These are phyloP conservation scores for Pistacia vera DNA, from an alignment of 345 rosid species.

Conservation along the genomic window DNA sequence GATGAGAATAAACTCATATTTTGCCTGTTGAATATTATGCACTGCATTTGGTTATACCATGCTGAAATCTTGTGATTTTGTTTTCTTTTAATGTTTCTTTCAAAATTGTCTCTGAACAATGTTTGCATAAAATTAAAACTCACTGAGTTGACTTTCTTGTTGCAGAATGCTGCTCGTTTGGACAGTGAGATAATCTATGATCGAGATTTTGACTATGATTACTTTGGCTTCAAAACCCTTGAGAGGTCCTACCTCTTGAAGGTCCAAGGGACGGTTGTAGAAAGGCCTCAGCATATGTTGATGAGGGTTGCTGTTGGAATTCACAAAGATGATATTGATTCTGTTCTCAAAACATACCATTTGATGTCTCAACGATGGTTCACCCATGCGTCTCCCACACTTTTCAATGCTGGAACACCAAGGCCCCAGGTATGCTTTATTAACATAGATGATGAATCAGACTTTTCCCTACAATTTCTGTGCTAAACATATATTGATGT, in stretches of 20 bases:
- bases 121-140: too few species aligned
- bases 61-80: not conserved
- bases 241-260: slow-evolving; percentile 85
- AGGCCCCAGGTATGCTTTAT: slow-evolving; percentile 62
- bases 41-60: not conserved
- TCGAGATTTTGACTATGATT: slow-evolving; percentile 88
- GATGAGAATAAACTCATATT: not conserved
- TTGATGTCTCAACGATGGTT: slow-evolving; percentile 93
- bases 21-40: not conserved
- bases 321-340: slow-evolving; percentile 75
- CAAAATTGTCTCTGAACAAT: too few species aligned
- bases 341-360: slow-evolving; percentile 75
- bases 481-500: not conserved
- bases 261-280: slow-evolving; percentile 84
- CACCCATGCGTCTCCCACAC: slow-evolving; percentile 95
- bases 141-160: too few species aligned
- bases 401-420: slow-evolving; percentile 91
- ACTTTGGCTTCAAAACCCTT: slow-evolving; percentile 89
- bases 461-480: not conserved
- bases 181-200: slow-evolving; percentile 90
- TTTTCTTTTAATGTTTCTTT: not conserved
- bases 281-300: slow-evolving; percentile 91
- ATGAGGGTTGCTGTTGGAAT: slow-evolving; percentile 95
- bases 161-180: slow-evolving; percentile 63
- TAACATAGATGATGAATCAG: not conserved